A percentile compares a stretch with the other conserved stretches of the same genome.
Evolutionary conservation across 441 rosid species (phyloP).

Genomic region (Eruca vesicaria): DNA sequence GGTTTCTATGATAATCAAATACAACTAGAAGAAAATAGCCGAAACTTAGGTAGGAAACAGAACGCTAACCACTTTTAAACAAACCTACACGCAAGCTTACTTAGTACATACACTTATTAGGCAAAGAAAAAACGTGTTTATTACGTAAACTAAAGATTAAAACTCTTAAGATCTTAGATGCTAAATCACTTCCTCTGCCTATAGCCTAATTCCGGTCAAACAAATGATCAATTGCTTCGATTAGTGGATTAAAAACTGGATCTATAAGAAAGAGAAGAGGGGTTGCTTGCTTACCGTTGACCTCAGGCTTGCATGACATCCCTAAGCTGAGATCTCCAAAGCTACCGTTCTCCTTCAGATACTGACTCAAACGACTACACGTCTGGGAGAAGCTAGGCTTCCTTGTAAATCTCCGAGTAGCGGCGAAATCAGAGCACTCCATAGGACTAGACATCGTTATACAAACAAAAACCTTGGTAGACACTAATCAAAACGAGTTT

Average conservation of each 20-base stretch:
- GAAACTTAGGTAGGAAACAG: background rate
- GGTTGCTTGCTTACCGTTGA: conserved; percentile 34
- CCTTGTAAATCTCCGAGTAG: conserved; percentile 31
- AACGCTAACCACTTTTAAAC: background rate
- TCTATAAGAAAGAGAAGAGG: background rate
- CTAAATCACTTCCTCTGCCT: background rate
- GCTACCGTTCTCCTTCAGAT: conserved; percentile 62
- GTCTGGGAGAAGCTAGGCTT: conserved; percentile 57
- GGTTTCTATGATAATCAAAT: background rate
- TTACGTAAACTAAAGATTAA: background rate
- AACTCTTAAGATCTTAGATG: background rate
- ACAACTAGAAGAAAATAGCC: background rate
- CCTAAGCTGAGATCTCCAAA: conserved; percentile 70
- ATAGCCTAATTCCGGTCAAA: background rate
- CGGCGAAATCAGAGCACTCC: conserved; percentile 35
- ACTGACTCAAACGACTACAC: conserved; percentile 67
- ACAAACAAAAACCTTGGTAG: background rate
- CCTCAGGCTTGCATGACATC: conserved; percentile 43
- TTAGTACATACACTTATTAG: too few relatives aligned
- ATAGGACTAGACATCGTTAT: conserved; percentile 49
- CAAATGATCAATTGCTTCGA: background rate
- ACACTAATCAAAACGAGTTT: background rate
- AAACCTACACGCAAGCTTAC: background rate
- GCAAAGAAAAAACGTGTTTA: background rate
- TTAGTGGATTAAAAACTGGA: background rate